Evolutionary conservation across 306 rosid species (phyloP).

Genomic region (cucumber (Cucumis sativus)): DNA sequence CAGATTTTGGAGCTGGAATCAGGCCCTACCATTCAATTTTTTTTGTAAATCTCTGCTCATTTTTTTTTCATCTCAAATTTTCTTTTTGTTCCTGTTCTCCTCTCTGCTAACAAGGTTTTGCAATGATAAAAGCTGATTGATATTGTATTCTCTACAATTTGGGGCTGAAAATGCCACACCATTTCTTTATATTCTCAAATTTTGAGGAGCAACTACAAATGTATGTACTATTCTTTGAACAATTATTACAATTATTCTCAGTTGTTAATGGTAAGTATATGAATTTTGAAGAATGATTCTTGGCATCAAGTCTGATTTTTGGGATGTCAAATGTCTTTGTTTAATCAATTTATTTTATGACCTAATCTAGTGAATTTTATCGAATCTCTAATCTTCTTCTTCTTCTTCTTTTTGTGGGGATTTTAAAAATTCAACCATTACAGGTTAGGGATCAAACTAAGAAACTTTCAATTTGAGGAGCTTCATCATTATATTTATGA

Average conservation of each 20-base stretch:
- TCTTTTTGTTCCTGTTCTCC: not conserved
- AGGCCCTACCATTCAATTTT: constrained; percentile 1
- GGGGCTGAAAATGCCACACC: not conserved
- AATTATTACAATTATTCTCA: not conserved
- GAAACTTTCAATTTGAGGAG: too few species aligned
- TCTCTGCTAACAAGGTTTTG: constrained; percentile 1
- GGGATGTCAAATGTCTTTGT: not conserved
- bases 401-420: too few species aligned
- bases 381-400: too few species aligned
- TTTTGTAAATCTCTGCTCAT: not conserved
- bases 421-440: too few species aligned
- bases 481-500: too few species aligned
- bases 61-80: not conserved
- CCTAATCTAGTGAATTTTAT: not conserved
- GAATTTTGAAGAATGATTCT: not conserved
- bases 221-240: not conserved
- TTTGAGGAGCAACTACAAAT: not conserved
- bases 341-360: not conserved
- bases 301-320: not conserved
- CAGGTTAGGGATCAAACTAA: too few species aligned
- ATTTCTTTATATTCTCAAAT: not conserved
- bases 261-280: not conserved
- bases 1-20: constrained; percentile 7
- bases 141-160: not conserved
- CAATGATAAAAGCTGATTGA: not conserved